Conservation (phyloP, 768 basidiomycete species). For the Trametes elegans region DNA sequence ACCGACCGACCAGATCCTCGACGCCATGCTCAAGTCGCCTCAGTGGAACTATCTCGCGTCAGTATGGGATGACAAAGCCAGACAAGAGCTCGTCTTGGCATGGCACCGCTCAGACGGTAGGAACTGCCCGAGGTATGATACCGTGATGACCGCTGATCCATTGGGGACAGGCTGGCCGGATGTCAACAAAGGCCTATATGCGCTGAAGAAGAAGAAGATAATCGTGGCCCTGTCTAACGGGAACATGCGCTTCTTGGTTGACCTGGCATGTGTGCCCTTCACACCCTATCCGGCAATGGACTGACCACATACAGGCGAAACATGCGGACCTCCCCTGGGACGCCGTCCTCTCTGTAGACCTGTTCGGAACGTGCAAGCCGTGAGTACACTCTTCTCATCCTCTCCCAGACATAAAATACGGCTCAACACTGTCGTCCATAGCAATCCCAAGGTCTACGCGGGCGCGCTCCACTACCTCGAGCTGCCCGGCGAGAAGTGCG, state of each 20-base stretch:
- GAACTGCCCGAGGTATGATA: neutral
- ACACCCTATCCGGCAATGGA: neutral
- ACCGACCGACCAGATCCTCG: conserved; percentile 44
- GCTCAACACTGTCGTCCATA: conserved; percentile 19
- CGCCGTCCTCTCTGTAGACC: conserved; percentile 54
- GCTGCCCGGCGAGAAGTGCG: conserved; percentile 45
- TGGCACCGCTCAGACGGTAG: conserved; percentile 58
- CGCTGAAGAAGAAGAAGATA: conserved; percentile 48
- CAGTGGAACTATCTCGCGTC: conserved; percentile 49
- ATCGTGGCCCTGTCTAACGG: conserved; percentile 61
- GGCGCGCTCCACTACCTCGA: conserved; percentile 49
- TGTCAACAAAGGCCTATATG: conserved; percentile 42
- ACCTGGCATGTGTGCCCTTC: conserved; percentile 50
- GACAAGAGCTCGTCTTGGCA: conserved; percentile 42
- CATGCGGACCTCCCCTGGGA: conserved; percentile 62
- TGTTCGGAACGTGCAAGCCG: conserved; percentile 66
- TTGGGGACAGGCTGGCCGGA: conserved; percentile 54
- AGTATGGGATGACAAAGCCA: conserved; percentile 44
- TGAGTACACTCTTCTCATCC: conserved; percentile 29
- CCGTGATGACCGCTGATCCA: neutral
- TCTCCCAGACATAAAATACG: neutral
- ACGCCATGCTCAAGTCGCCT: conserved; percentile 45
- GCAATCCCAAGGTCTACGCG: conserved; percentile 50
- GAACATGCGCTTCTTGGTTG: conserved; percentile 55
- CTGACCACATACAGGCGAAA: conserved; percentile 46